These are phyloP conservation scores for Fragilaria crotonensis DNA, from an alignment of 108 stramenopile genomes.

Conservation along the genomic window DNA sequence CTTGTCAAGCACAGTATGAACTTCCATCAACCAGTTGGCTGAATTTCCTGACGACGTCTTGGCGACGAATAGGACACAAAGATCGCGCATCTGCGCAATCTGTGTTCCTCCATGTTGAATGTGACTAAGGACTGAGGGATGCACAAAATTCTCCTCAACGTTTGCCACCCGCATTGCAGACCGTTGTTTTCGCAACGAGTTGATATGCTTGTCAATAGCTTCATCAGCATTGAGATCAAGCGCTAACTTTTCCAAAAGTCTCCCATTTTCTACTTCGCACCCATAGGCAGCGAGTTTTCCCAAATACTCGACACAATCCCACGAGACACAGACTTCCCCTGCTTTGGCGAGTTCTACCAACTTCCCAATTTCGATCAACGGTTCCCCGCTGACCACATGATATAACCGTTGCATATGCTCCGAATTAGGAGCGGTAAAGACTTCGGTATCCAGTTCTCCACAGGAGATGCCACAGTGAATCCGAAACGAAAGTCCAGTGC, in stretches of 20 bases:
- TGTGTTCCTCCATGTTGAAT: slow-evolving; percentile 2
- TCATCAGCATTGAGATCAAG: neutral
- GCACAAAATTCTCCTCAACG: neutral
- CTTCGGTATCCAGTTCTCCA: slow-evolving; percentile 1
- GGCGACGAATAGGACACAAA: slow-evolving; percentile 7
- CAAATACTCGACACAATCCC: neutral
- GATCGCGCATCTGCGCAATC: slow-evolving; percentile 8
- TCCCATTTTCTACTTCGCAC: neutral
- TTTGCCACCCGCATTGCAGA: neutral
- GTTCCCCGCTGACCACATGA: slow-evolving; percentile 1
- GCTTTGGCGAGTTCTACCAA: slow-evolving; percentile 5
- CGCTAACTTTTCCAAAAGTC: neutral
- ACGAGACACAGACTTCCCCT: neutral
- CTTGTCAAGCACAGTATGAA: slow-evolving; percentile 1
- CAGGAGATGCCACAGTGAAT: slow-evolving; percentile 8
- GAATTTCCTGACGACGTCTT: slow-evolving; percentile 2
- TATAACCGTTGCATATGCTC: slow-evolving; percentile 6
- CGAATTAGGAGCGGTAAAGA: slow-evolving; percentile 4
- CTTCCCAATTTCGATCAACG: slow-evolving; percentile 3
- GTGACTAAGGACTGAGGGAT: neutral
- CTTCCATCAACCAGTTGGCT: slow-evolving; percentile 10
- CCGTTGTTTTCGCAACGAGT: neutral
- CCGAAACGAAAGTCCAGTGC: neutral
- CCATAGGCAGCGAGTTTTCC: slow-evolving; percentile 4
- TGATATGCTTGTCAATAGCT: neutral